Percentiles rank a stretch among this genome's conserved stretches.
Evolutionary conservation across 352 stramenopile species (phyloP).

Genomic region (Phytopythium cucurbitacearum): DNA sequence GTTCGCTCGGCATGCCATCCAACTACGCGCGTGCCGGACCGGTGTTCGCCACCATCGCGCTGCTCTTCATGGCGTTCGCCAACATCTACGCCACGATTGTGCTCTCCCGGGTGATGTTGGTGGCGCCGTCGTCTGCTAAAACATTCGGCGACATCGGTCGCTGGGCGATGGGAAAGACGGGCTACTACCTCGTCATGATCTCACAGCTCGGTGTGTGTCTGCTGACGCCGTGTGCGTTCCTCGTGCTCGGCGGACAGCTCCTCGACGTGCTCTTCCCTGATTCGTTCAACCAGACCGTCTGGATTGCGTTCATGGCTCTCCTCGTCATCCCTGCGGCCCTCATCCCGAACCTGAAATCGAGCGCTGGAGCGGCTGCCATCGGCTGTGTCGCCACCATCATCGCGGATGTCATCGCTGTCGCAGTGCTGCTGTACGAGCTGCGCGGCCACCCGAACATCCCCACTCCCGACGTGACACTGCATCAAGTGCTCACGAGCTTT

Average conservation of each 20-base stretch:
- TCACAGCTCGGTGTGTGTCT: constrained; percentile 21
- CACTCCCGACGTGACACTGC: constrained; percentile 16
- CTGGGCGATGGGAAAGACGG: constrained; percentile 24
- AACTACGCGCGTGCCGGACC: constrained; percentile 46
- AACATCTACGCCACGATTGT: constrained; percentile 37
- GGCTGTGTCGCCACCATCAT: constrained; percentile 21
- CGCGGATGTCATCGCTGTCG: constrained; percentile 18
- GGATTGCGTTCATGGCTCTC: constrained; percentile 23
- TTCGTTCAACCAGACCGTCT: constrained; percentile 22
- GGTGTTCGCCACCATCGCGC: constrained; percentile 28
- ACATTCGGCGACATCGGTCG: constrained; percentile 37
- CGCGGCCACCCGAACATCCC: constrained; percentile 16
- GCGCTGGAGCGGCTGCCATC: constrained; percentile 12
- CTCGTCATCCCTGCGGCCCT: constrained; percentile 15
- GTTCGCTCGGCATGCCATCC: constrained; percentile 41
- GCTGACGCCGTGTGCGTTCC: constrained; percentile 26
- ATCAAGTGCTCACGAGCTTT: constrained; percentile 22
- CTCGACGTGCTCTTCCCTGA: constrained; percentile 33
- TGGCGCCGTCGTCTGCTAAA: constrained; percentile 27
- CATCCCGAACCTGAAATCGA: constrained; percentile 19
- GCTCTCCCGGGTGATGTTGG: constrained; percentile 32
- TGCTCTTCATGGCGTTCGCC: constrained; percentile 38
- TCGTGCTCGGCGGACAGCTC: constrained; percentile 29
- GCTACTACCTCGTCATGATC: constrained; percentile 27
- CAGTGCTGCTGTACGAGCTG: constrained; percentile 20